These are phyloP conservation scores for Brettanomyces naardenensis DNA, from an alignment of 805 yeast species.

Conservation along the genomic window DNA sequence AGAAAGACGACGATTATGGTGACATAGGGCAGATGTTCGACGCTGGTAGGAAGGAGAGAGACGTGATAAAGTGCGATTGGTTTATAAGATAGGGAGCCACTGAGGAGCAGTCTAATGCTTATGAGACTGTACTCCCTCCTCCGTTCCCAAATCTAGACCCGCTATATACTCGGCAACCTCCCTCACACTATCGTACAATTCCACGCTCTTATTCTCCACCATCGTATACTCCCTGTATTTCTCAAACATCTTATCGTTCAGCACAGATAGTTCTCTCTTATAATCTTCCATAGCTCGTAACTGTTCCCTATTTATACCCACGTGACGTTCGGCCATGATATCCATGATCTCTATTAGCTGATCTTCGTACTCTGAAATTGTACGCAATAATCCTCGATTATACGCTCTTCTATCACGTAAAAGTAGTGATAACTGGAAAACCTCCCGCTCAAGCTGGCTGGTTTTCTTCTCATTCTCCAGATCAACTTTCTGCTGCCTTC, in stretches of 20 bases:
- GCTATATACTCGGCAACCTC: slow-evolving; percentile 6
- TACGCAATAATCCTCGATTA: slow-evolving; percentile 12
- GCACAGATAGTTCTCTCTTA: slow-evolving; percentile 7
- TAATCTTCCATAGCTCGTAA: slow-evolving; percentile 9
- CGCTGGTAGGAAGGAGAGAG: slow-evolving; percentile 2
- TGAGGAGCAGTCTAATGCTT: too few relatives aligned
- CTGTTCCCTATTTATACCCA: slow-evolving; percentile 9
- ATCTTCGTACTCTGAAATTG: slow-evolving; percentile 14
- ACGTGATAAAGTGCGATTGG: slow-evolving; percentile 13
- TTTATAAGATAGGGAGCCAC: slow-evolving; percentile 9
- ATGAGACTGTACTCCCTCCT: too few relatives aligned
- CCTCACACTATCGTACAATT: slow-evolving; percentile 11
- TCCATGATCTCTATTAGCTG: slow-evolving; percentile 10
- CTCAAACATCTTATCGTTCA: slow-evolving; percentile 11
- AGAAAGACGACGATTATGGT: slow-evolving; percentile 22
- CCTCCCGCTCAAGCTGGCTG: slow-evolving; percentile 9
- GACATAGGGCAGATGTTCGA: slow-evolving; percentile 13
- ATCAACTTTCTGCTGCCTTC: neutral
- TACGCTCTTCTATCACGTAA: slow-evolving; percentile 12
- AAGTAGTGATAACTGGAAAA: slow-evolving; percentile 7
- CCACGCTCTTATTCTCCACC: slow-evolving; percentile 12
- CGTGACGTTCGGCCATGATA: slow-evolving; percentile 7
- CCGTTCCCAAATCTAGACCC: neutral
- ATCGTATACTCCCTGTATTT: slow-evolving; percentile 13
- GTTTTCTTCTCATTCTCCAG: neutral